Evolutionary conservation across 140 eudicot species (phyloP).

Genomic region (Ambrosia hybrid): DNA sequence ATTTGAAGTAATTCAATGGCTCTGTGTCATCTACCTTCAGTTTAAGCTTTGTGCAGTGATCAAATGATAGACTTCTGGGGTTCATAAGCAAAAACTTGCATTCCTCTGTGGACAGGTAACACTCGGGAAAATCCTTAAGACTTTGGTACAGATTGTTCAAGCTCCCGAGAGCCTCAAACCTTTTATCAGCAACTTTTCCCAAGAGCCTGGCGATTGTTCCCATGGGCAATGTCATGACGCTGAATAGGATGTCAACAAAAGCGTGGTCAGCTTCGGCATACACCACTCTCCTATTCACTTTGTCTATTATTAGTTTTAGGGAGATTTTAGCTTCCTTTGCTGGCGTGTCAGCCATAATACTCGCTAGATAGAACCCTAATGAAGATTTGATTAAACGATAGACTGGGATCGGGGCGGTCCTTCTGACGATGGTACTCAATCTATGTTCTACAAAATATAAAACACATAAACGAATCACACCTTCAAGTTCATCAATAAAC

Average conservation of each 20-base stretch:
- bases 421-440: too few relatives aligned
- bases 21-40: background rate
- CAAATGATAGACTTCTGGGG: slow-evolving; percentile 7
- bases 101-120: background rate
- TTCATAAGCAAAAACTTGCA: slow-evolving; percentile 11
- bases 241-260: slow-evolving; percentile 35
- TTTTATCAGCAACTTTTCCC: background rate
- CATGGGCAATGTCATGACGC: slow-evolving; percentile 40
- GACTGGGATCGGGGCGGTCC: too few relatives aligned
- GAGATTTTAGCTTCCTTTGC: slow-evolving; percentile 11
- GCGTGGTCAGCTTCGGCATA: slow-evolving; percentile 24
- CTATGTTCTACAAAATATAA: too few relatives aligned
- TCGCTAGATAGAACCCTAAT: too few relatives aligned
- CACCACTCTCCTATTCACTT: slow-evolving; percentile 20
- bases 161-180: slow-evolving; percentile 13
- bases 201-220: slow-evolving; percentile 27
- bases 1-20: slow-evolving; percentile 3
- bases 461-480: too few relatives aligned
- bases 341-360: too few relatives aligned
- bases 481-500: too few relatives aligned
- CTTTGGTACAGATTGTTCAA: slow-evolving; percentile 2
- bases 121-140: background rate
- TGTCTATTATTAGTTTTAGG: slow-evolving; percentile 15
- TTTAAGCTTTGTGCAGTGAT: slow-evolving; percentile 11
- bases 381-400: too few relatives aligned